These are phyloP conservation scores for Debaryomyces sp. DNA, from an alignment of 1,139 yeast genomes.

Conservation along the genomic window DNA sequence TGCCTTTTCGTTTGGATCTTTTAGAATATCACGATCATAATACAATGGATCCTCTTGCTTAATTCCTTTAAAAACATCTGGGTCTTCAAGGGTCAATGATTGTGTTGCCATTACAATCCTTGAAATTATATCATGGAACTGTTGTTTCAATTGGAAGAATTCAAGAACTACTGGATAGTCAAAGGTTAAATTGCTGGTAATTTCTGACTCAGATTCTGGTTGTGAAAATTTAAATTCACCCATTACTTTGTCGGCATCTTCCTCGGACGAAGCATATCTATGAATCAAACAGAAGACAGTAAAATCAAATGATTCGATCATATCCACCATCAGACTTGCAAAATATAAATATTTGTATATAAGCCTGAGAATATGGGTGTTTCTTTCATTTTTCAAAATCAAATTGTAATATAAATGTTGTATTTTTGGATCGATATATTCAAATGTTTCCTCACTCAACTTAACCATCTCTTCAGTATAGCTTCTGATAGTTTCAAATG, in stretches of 20 bases:
- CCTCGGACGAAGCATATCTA: slow-evolving; percentile 28
- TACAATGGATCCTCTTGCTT: slow-evolving; percentile 56
- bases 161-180: slow-evolving; percentile 71
- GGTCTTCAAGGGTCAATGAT: slow-evolving; percentile 69
- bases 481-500: slow-evolving; percentile 39
- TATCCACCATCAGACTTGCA: slow-evolving; percentile 53
- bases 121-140: slow-evolving; percentile 64
- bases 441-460: slow-evolving; percentile 44
- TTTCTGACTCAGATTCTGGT: not conserved
- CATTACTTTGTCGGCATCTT: slow-evolving; percentile 12
- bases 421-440: slow-evolving; percentile 38
- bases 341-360: slow-evolving; percentile 55
- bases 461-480: slow-evolving; percentile 41
- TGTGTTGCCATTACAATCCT: slow-evolving; percentile 70
- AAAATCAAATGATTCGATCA: slow-evolving; percentile 63
- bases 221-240: slow-evolving; percentile 1
- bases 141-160: slow-evolving; percentile 75
- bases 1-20: slow-evolving; percentile 52
- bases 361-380: slow-evolving; percentile 53
- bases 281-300: slow-evolving; percentile 53
- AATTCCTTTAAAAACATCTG: slow-evolving; percentile 69
- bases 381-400: slow-evolving; percentile 46
- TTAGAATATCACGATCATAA: slow-evolving; percentile 42
- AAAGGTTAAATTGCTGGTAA: slow-evolving; percentile 34
- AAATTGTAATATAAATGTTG: slow-evolving; percentile 38